Conservation (phyloP, 2,329 filamentous ascomycete species). For the Paraphaeosphaeria minitans region DNA sequence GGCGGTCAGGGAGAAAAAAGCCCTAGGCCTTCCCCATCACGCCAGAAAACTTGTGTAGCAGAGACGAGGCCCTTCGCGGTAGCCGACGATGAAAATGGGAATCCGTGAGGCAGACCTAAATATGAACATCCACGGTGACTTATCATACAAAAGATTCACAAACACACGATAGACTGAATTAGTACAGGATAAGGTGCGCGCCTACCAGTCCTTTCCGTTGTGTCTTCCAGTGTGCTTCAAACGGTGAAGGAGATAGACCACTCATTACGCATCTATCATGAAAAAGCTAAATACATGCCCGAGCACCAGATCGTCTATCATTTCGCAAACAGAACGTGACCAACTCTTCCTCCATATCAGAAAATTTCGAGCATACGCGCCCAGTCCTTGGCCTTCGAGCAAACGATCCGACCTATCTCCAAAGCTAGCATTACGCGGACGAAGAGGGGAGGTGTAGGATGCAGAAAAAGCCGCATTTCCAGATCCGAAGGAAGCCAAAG, state of each 20-base stretch:
- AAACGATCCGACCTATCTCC: conserved; percentile 14
- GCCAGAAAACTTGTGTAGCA: neutral
- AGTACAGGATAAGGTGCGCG: too few species aligned
- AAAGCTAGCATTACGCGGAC: conserved; percentile 8
- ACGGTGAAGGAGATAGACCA: conserved; percentile 25
- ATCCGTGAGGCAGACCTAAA: too few species aligned
- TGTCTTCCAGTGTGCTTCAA: neutral
- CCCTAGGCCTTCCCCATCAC: conserved; percentile 9
- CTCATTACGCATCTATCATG: conserved; percentile 33
- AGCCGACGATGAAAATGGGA: too few species aligned
- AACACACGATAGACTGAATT: too few species aligned
- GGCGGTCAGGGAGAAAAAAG: neutral
- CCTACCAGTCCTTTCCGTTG: too few species aligned
- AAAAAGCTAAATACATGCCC: conserved; percentile 41
- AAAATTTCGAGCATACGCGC: conserved; percentile 12
- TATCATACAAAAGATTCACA: too few species aligned
- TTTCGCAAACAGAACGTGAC: conserved; percentile 20
- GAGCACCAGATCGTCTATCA: conserved; percentile 37
- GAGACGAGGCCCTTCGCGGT: too few species aligned
- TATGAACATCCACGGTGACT: too few species aligned
- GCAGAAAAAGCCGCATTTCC: conserved; percentile 31
- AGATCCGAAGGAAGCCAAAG: conserved; percentile 23
- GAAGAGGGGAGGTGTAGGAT: conserved; percentile 28
- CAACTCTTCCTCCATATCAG: conserved; percentile 13
- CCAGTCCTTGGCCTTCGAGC: conserved; percentile 8